Base-by-base conservation (phyloP, 768 basidiomycete genomes). In the Clitopilus hobsonii region DNA sequence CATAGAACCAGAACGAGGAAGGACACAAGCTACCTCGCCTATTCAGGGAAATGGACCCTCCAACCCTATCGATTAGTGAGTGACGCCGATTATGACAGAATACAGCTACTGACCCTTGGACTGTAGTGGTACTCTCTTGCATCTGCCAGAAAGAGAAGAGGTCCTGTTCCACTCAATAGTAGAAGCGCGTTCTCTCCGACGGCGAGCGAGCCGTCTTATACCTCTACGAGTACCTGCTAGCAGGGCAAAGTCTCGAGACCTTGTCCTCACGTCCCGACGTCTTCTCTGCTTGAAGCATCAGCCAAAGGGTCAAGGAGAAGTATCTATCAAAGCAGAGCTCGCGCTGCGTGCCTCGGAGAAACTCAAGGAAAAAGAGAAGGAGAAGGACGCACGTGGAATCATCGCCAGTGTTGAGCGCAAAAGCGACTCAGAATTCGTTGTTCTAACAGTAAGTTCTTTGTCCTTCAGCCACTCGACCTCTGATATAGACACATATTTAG, bases 161-260 rank as follows among this genome's bases (percentile, higher is more conserved):
- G 66, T 85, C 27, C 20, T 85, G 0, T 85, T 80, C 60, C 73
- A 73, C 49, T 78, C 83, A 0, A 68, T 65, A 3, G 83, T 87
- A 11, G 84, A 85, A 60, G 74, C 77, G 11, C 76, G 78, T 14
- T 74, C 76, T 38, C 69, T 80, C 22, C 77, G 78, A 56, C 76
- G 83, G 3, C 80, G 85, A 22, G 81, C 83, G 3, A 85, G 82
- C 59, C 76, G 74, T 49, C 65, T 87, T 32, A 69, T 85, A 22
- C 71, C 77, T 10, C 61, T 84, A 5, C 75, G 75, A 18, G 79
- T 81, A 0, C 61, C 78, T 5, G 74, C 77, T 10, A 73, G 74
- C 56, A 77, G 78, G 55, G 66, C 76, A 6, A 85, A 84, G 63
- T 69, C 74, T 14, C 73, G 85, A 22, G 77, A 82, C 58, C 62